Conservation (phyloP, 2,329 filamentous ascomycete genomes). For the Cercospora beticola region DNA sequence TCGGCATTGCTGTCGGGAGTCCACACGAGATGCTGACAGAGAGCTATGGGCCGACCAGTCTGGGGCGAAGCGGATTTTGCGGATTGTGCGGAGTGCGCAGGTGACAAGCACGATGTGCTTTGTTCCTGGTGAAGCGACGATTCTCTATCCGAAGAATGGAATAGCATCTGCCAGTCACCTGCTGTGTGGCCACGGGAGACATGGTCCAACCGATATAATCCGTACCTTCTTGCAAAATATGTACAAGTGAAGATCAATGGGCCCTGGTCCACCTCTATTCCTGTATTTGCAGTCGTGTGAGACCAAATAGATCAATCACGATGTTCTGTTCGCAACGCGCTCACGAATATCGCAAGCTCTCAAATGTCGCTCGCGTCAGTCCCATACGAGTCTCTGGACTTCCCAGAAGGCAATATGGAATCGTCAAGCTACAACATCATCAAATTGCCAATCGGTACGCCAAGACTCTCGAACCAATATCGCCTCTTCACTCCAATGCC, state of each 20-base stretch:
- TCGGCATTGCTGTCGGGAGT: background rate
- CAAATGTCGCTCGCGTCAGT: background rate
- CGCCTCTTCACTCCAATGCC: slow-evolving; percentile 73
- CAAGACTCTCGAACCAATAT: slow-evolving; percentile 79
- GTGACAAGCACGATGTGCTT: background rate
- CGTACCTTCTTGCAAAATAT: background rate
- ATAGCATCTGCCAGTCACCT: too few relatives aligned
- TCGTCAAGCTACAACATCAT: slow-evolving; percentile 42
- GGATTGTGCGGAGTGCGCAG: background rate
- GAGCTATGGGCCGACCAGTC: background rate
- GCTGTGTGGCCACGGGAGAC: background rate
- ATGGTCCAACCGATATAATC: too few relatives aligned
- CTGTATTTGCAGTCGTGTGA: background rate
- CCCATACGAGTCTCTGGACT: background rate
- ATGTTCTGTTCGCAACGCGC: background rate
- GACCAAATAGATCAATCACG: background rate
- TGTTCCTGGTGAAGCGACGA: background rate
- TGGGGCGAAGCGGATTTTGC: background rate
- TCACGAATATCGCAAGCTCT: background rate
- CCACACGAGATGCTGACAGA: background rate
- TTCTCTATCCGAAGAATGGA: too few relatives aligned
- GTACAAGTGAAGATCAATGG: background rate
- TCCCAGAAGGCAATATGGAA: background rate
- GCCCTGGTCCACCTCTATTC: background rate
- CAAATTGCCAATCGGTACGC: slow-evolving; percentile 74